These are phyloP conservation scores for Agaricales sp. DNA, from an alignment of 1,284 basidiomycete genomes.

Conservation along the genomic window DNA sequence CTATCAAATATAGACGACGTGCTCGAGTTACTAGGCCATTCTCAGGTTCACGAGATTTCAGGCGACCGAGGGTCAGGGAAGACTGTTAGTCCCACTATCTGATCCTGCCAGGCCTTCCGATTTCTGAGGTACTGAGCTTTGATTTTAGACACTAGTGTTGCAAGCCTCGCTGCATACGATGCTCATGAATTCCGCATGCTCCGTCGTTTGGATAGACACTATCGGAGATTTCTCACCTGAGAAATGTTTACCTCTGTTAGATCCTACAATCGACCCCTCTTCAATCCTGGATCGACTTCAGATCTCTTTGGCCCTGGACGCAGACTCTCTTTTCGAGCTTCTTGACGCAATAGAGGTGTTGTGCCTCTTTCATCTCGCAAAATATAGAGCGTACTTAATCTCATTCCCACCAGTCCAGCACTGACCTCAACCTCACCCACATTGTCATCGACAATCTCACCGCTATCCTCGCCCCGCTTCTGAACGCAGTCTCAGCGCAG, in stretches of 20 bases:
- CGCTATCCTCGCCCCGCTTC: constrained; percentile 48
- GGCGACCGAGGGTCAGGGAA: neutral
- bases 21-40: neutral
- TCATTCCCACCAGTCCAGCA: constrained; percentile 4
- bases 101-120: neutral
- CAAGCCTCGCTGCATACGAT: no score
- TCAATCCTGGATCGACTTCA: constrained; percentile 30
- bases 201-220: neutral
- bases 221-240: constrained; percentile 10
- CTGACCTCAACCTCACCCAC: constrained; percentile 16
- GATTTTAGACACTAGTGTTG: no score
- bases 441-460: constrained; percentile 62
- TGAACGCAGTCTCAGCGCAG: constrained; percentile 59
- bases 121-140: no score
- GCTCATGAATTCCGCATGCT: no score
- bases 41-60: neutral
- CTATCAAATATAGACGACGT: neutral
- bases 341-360: constrained; percentile 29
- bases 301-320: constrained; percentile 47
- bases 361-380: constrained; percentile 20
- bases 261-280: neutral
- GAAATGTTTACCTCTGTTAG: constrained; percentile 21
- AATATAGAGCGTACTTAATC: constrained; percentile 7
- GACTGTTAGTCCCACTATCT: neutral
- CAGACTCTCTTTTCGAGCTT: constrained; percentile 38